These are phyloP conservation scores for Immersiporthe knoxdaviesiana DNA, from an alignment of 2,329 filamentous ascomycete genomes.

Conservation along the genomic window DNA sequence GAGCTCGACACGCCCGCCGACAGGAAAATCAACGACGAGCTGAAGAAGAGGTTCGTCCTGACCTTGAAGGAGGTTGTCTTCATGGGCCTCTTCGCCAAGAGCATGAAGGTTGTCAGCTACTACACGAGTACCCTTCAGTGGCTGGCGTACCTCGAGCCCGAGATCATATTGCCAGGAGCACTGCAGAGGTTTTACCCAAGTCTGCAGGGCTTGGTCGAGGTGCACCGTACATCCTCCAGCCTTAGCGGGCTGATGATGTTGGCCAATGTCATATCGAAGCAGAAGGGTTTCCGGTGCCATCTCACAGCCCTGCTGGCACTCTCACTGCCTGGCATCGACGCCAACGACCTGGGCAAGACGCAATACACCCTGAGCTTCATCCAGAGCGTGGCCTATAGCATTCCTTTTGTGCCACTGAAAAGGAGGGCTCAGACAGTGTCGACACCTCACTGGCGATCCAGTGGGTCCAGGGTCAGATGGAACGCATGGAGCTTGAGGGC, in stretches of 20 bases:
- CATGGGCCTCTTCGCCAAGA: slow-evolving; percentile 98
- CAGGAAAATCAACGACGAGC: slow-evolving; percentile 74
- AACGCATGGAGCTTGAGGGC: slow-evolving; percentile 87
- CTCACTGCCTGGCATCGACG: slow-evolving; percentile 92
- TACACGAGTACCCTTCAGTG: slow-evolving; percentile 89
- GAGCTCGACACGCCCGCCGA: slow-evolving; percentile 86
- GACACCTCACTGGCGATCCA: slow-evolving; percentile 80
- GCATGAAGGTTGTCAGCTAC: slow-evolving; percentile 86
- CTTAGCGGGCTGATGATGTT: slow-evolving; percentile 90
- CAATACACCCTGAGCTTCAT: slow-evolving; percentile 94
- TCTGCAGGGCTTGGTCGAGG: slow-evolving; percentile 93
- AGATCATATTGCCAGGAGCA: slow-evolving; percentile 88
- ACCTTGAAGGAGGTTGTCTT: slow-evolving; percentile 91
- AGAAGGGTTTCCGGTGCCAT: slow-evolving; percentile 96
- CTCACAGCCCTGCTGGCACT: slow-evolving; percentile 92
- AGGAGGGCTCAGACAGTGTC: slow-evolving; percentile 69
- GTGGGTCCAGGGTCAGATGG: slow-evolving; percentile 94
- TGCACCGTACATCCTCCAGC: slow-evolving; percentile 93
- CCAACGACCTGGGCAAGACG: slow-evolving; percentile 96
- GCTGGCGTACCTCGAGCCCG: slow-evolving; percentile 86
- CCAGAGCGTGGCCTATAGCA: slow-evolving; percentile 93
- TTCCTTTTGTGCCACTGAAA: slow-evolving; percentile 85
- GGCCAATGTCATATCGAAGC: slow-evolving; percentile 85
- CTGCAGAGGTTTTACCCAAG: slow-evolving; percentile 96
- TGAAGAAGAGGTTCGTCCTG: slow-evolving; percentile 88